Percentiles rank a stretch among this genome's conserved stretches.
Evolutionary conservation across 305 asterid genomes (phyloP).

Genomic region (Fraxinus sp.): DNA sequence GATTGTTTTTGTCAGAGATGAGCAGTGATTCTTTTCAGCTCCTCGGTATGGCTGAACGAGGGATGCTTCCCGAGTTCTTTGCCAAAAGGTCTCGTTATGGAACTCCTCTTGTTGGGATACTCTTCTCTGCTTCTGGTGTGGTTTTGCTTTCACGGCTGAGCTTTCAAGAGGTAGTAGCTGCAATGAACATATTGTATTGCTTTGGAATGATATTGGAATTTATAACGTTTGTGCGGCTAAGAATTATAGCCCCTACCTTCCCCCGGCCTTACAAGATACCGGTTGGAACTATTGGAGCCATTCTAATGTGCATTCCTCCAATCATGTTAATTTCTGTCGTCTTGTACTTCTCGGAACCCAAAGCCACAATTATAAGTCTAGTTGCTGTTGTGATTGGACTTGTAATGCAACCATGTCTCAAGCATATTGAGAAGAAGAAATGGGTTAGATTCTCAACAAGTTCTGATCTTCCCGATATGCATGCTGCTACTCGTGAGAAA

Average conservation of each 20-base stretch:
- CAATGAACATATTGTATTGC: constrained; percentile 52
- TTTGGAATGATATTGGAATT: constrained; percentile 51
- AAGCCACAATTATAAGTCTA: constrained; percentile 32
- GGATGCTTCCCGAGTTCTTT: constrained; percentile 79
- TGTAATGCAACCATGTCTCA: constrained; percentile 37
- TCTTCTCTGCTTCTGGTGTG: constrained; percentile 81
- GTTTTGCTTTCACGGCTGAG: constrained; percentile 72
- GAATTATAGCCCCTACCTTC: constrained; percentile 33
- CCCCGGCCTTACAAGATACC: constrained; percentile 47
- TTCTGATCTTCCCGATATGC: constrained; percentile 45
- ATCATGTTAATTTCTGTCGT: constrained; percentile 40
- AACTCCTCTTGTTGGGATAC: constrained; percentile 66
- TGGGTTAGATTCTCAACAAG: constrained; percentile 47
- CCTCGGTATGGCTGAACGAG: constrained; percentile 92
- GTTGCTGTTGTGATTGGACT: constrained; percentile 40
- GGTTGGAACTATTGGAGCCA: constrained; percentile 38
- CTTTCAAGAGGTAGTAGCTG: constrained; percentile 78
- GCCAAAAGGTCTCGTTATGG: constrained; percentile 72
- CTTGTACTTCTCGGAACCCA: constrained; percentile 35
- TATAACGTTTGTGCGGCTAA: constrained; percentile 35
- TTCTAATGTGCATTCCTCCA: constrained; percentile 41
- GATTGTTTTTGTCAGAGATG: constrained; percentile 85
- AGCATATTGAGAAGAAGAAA: constrained; percentile 35
- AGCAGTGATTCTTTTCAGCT: constrained; percentile 85
- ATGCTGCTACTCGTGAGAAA: constrained; percentile 5